Evolutionary conservation across 192 early-diverging fungal genomes (phyloP), one percentile per base, ranked within the genome.

Genomic region (Radiomyces spectabilis): DNA sequence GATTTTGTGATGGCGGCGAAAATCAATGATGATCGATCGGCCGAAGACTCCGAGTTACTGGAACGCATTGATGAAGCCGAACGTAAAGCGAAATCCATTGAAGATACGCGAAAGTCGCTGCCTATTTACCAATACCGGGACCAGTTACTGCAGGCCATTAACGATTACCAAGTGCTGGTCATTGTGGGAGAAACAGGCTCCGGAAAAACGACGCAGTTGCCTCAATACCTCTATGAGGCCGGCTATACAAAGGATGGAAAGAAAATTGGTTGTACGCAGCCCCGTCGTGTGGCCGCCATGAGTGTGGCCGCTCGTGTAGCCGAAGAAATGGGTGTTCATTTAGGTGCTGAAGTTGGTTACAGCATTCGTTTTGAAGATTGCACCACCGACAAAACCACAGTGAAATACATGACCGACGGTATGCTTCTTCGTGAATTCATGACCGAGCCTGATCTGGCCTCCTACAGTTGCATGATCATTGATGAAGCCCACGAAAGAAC

Each of bases 331-430:
- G 92, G 89, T 4, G 90, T 91, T 13, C 93, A 90, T 65, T 68
- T 99, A 13, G 93, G 97, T 6, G 72, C 82, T 50, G 84, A 94
- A 64, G 94, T 99, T 42, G 97, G 97, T 5, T 99, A 99, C 56
- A 86, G 92, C 5, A 97, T 99, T 55, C 84, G 97, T 16, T 99
- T 99, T 60, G 97, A 99, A 65, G 97, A 99, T 70, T 94, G 91
- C 62, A 97, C 97, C 4, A 82, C 83, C 1, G 94, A 97, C 24
- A 93, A 92, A 68, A 99, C 97, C 0, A 68, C 87, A 16, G 75
- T 99, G 45, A 97, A 97, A 63, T 97, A 97, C 56, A 97, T 99
- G 97, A 99, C 97, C 0, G 97, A 97, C 66, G 97, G 97, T 46
- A 91, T 96, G 89, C 73, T 99, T 19, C 80, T 99, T 18, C 81